Percentiles rank a stretch among this genome's conserved stretches.
Evolutionary conservation across 257 asterid species (phyloP).

Genomic region (Eucommia ulmoides): DNA sequence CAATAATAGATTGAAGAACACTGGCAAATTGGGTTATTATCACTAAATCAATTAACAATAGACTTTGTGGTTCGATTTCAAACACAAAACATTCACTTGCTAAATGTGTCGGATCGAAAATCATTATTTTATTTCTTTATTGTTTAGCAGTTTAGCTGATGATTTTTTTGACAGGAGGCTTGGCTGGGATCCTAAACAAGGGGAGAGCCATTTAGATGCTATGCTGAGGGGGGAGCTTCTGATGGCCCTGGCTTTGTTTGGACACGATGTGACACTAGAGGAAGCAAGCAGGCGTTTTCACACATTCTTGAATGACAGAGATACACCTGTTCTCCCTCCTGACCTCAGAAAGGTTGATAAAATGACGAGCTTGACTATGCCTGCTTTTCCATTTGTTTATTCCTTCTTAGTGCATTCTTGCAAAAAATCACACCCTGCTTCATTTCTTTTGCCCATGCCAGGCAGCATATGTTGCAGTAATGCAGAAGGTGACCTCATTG

Average conservation of each 20-base stretch:
- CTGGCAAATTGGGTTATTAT: no score
- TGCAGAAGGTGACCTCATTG: slow-evolving; percentile 47
- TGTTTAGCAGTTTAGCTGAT: not conserved
- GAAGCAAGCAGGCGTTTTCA: slow-evolving; percentile 77
- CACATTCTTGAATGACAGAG: slow-evolving; percentile 59
- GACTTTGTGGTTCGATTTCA: no score
- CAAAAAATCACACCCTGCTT: not conserved
- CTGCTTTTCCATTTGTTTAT: no score
- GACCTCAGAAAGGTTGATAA: slow-evolving; percentile 77
- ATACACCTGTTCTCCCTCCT: slow-evolving; percentile 66
- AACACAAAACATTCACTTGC: no score
- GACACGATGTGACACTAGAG: slow-evolving; percentile 46
- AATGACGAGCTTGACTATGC: slow-evolving; percentile 6
- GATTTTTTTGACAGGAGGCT: slow-evolving; percentile 47
- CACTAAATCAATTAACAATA: no score
- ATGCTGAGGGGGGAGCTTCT: slow-evolving; percentile 91
- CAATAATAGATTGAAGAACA: no score
- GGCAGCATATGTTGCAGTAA: slow-evolving; percentile 82
- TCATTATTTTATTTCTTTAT: no score
- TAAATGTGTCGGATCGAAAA: not conserved
- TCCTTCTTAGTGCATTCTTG: no score
- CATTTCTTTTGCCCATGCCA: slow-evolving; percentile 12
- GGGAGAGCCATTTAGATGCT: slow-evolving; percentile 86
- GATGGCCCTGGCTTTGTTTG: slow-evolving; percentile 57
- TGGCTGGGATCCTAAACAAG: slow-evolving; percentile 94